Evolutionary conservation across 371 early-diverging fungal species (phyloP).

Genomic region (Apophysomyces trapeziformis): DNA sequence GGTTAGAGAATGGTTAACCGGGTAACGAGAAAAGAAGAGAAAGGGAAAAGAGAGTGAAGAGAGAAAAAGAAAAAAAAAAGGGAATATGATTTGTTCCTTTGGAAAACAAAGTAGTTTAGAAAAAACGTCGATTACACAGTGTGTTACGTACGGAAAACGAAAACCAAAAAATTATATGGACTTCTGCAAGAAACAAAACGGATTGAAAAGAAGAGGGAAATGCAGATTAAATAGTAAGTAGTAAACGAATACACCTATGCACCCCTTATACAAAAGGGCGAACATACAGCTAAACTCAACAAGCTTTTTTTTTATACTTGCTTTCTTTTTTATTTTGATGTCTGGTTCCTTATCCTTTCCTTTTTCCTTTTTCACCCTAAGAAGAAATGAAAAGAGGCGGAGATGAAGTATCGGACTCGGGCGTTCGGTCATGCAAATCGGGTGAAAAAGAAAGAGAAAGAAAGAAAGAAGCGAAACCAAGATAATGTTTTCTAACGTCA

Average conservation of each 20-base stretch:
- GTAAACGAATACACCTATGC: neutral
- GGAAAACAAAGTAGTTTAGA: no score
- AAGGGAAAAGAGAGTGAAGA: no score
- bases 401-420: slow-evolving; percentile 7
- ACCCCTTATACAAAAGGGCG: slow-evolving; percentile 3
- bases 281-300: neutral
- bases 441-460: neutral
- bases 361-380: neutral
- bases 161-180: neutral
- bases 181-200: neutral
- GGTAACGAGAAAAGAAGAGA: no score
- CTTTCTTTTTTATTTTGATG: neutral
- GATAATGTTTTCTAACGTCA: neutral
- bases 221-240: slow-evolving; percentile 11
- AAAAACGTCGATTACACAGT: neutral
- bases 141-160: slow-evolving; percentile 7
- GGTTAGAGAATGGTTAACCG: no score
- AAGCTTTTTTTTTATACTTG: neutral
- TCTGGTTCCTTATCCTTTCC: neutral
- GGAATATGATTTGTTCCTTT: no score
- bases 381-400: slow-evolving; percentile 5
- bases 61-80: no score
- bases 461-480: neutral
- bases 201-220: neutral
- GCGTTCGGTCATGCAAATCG: slow-evolving; percentile 8